Evolutionary conservation across 345 rosid genomes (phyloP).

Genomic region (Capsella bursapastoris): DNA sequence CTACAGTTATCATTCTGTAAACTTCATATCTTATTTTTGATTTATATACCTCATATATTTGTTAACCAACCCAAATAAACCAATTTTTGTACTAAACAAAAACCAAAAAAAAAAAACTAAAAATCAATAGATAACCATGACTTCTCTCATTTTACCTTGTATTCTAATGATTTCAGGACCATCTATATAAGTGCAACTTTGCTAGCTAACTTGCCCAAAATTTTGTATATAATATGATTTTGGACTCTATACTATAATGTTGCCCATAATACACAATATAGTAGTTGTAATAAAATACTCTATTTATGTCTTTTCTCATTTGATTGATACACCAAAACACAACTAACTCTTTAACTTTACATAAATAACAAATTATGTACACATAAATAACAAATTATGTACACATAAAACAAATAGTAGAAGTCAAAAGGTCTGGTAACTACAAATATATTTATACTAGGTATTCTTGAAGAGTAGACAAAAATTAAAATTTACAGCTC

Average conservation of each 20-base stretch:
- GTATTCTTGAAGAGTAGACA: constrained; percentile 8
- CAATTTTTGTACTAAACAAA: no score
- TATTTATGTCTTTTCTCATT: constrained; percentile 7
- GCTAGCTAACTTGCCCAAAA: background rate
- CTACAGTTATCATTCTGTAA: constrained; percentile 40
- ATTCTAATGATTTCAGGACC: background rate
- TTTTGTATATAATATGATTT: background rate
- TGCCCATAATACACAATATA: background rate
- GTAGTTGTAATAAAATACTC: background rate
- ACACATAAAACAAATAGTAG: background rate
- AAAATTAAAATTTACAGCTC: background rate
- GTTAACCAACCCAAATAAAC: constrained; percentile 3
- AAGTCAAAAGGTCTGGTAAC: background rate
- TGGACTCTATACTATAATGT: background rate
- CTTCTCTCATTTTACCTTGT: background rate
- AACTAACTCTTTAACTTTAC: background rate
- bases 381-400: background rate
- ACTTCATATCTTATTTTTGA: background rate
- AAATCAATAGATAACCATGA: constrained; percentile 14
- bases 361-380: background rate
- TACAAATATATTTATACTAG: background rate
- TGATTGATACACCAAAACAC: background rate
- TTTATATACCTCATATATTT: background rate
- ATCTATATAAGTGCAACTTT: background rate
- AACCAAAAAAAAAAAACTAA: background rate